Percentiles rank a stretch among this genome's conserved stretches.
Evolutionary conservation across 2,329 filamentous ascomycete genomes (phyloP).

Genomic region (Calycina marina): DNA sequence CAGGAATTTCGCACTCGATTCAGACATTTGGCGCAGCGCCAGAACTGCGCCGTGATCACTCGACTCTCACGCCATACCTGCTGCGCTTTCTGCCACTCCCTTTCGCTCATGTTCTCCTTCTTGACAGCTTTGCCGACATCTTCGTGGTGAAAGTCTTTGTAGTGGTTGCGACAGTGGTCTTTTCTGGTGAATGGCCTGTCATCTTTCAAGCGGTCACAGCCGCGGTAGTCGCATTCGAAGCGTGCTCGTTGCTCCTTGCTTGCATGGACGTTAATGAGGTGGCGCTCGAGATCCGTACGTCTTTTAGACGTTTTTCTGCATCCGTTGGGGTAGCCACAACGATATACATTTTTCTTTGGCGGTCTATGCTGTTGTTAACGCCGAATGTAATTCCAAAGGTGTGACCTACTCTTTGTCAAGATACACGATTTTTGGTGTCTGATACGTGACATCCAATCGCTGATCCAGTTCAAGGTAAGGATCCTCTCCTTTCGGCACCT

Average conservation of each 20-base stretch:
- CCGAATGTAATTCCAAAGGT: background rate
- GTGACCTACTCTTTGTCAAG: slow-evolving; percentile 7
- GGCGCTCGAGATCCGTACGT: slow-evolving; percentile 25
- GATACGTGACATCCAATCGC: background rate
- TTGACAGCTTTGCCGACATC: slow-evolving; percentile 19
- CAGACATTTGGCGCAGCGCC: slow-evolving; percentile 19
- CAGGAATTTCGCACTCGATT: slow-evolving; percentile 10
- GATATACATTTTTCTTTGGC: slow-evolving; percentile 7
- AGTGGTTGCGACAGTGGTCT: slow-evolving; percentile 34
- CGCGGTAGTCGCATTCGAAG: slow-evolving; percentile 20
- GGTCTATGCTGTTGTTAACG: slow-evolving; percentile 3
- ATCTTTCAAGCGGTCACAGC: slow-evolving; percentile 18
- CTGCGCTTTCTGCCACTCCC: slow-evolving; percentile 9
- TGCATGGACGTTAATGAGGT: slow-evolving; percentile 22
- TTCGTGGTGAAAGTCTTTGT: slow-evolving; percentile 31
- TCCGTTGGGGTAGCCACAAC: slow-evolving; percentile 12
- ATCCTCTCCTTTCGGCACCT: slow-evolving; percentile 10
- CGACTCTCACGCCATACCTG: slow-evolving; percentile 13
- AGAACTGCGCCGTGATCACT: slow-evolving; percentile 10
- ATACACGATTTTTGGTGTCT: slow-evolving; percentile 10
- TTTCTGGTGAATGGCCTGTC: slow-evolving; percentile 31
- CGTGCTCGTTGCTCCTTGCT: slow-evolving; percentile 7
- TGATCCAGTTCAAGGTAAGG: slow-evolving; percentile 10
- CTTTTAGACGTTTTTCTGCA: slow-evolving; percentile 17
- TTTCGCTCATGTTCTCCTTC: slow-evolving; percentile 6